Percentiles rank a stretch among this genome's conserved stretches.
phyloP scores from a whole-genome alignment of 2,329 filamentous ascomycete species.

The Ustulina deusta region DNA sequence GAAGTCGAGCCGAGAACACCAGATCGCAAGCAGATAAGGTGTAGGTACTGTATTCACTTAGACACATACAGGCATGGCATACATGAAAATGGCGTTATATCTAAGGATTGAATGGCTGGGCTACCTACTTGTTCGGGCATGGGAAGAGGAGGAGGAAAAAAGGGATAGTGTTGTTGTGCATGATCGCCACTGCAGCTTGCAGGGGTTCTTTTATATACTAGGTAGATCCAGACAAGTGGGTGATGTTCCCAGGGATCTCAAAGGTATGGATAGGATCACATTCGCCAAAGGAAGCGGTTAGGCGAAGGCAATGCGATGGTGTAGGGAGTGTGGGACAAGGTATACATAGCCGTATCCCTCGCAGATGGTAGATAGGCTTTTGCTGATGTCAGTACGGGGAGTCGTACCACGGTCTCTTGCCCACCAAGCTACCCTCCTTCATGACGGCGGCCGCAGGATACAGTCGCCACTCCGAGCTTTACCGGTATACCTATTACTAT shows the following conservation, averaged over 20 bases:
- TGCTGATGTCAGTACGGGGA: conserved; percentile 2
- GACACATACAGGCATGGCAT: not conserved
- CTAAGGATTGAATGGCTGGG: conserved; percentile 11
- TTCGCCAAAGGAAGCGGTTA: conserved; percentile 16
- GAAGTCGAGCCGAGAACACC: not conserved
- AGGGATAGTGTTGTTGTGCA: conserved; percentile 34
- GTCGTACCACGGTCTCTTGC: not conserved
- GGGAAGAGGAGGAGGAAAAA: conserved; percentile 13
- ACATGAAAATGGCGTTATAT: conserved; percentile 10
- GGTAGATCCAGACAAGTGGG: conserved; percentile 37
- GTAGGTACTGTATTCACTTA: not conserved
- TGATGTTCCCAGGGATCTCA: conserved; percentile 29
- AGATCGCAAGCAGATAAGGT: not conserved
- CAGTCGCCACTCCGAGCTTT: conserved; percentile 26
- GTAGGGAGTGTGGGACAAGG: conserved; percentile 16
- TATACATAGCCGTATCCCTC: conserved; percentile 7
- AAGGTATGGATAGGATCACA: conserved; percentile 33
- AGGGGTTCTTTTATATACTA: conserved; percentile 30
- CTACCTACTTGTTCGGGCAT: not conserved
- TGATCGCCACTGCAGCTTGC: conserved; percentile 38
- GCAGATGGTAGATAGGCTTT: conserved; percentile 3
- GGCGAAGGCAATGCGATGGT: conserved; percentile 2
- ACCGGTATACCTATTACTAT: not conserved
- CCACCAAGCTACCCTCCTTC: not conserved
- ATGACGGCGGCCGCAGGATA: conserved; percentile 3